phyloP scores from a whole-genome alignment of 2,329 filamentous ascomycete genomes.

The Sarocladiaceae sp. region DNA sequence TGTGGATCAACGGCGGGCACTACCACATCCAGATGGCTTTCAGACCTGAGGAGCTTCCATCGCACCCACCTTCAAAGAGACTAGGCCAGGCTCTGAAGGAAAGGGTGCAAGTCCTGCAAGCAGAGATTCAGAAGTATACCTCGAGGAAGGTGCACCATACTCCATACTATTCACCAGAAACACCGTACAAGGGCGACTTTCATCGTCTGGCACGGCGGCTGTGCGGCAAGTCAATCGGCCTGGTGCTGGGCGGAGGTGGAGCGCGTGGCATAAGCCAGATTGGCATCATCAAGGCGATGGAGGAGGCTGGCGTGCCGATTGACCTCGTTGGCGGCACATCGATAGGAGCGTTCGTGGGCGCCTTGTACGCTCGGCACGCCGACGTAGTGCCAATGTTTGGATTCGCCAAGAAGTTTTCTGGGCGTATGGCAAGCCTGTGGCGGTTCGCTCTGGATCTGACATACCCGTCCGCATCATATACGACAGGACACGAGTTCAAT shows the following conservation, averaged over 20 bases:
- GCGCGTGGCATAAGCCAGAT: conserved; percentile 89
- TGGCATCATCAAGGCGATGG: conserved; percentile 87
- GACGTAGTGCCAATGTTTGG: conserved; percentile 97
- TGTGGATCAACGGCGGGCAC: conserved; percentile 98
- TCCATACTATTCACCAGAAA: conserved; percentile 83
- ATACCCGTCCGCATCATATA: conserved; percentile 94
- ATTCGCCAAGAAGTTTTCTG: conserved; percentile 92
- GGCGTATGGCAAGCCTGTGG: conserved; percentile 99
- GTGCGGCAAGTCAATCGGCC: conserved; percentile 88
- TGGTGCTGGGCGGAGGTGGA: conserved; percentile 90
- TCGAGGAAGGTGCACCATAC: conserved; percentile 82
- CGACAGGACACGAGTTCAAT: conserved; percentile 97
- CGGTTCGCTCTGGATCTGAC: conserved; percentile 94
- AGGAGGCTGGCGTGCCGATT: conserved; percentile 93
- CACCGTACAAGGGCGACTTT: conserved; percentile 93
- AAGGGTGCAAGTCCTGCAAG: conserved; percentile 87
- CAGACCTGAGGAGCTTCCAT: conserved; percentile 66
- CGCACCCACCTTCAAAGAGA: conserved; percentile 67
- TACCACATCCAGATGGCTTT: conserved; percentile 97
- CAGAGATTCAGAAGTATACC: conserved; percentile 97
- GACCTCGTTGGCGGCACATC: conserved; percentile 94
- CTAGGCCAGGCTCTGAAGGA: conserved; percentile 85
- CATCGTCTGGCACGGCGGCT: conserved; percentile 84
- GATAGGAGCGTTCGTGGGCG: conserved; percentile 92
- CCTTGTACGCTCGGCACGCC: conserved; percentile 89